Evolutionary conservation across 768 basidiomycete species (phyloP).

Genomic region (Boletales sp.): DNA sequence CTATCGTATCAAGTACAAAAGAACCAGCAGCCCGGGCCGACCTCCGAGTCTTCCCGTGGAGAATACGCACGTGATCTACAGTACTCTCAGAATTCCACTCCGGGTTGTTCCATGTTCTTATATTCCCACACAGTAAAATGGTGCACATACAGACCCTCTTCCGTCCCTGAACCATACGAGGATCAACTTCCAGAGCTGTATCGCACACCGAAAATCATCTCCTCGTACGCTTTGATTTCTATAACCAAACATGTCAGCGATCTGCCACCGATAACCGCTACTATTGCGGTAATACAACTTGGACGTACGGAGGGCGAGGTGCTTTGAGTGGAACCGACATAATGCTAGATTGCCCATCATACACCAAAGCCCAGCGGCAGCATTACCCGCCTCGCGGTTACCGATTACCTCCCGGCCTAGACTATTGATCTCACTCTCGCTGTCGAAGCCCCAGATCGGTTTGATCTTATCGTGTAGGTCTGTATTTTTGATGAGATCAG

Average conservation of each 20-base stretch:
- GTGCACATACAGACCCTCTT: too few species aligned
- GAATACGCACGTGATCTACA: too few species aligned
- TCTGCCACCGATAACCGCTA: background rate
- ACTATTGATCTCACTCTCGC: constrained; percentile 28
- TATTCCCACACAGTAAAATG: too few species aligned
- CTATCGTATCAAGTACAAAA: too few species aligned
- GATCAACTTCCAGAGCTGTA: constrained; percentile 4
- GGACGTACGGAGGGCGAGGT: constrained; percentile 59
- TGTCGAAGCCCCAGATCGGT: constrained; percentile 29
- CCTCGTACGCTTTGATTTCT: constrained; percentile 72
- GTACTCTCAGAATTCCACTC: too few species aligned
- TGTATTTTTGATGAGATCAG: constrained; percentile 17
- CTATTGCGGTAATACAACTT: background rate
- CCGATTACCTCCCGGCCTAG: constrained; percentile 48
- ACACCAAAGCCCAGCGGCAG: constrained; percentile 42
- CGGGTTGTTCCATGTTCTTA: too few species aligned
- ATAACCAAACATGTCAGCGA: constrained; percentile 1
- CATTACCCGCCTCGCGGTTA: constrained; percentile 12
- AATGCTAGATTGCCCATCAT: constrained; percentile 62
- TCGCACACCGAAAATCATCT: constrained; percentile 36
- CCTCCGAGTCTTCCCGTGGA: too few species aligned
- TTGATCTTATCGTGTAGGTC: constrained; percentile 19
- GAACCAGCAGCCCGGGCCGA: too few species aligned
- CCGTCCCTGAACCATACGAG: background rate
- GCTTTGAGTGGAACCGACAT: constrained; percentile 66